Percentiles rank a stretch among this genome's conserved stretches.
These are phyloP conservation scores for Zygosaccharomyces pseudorouxii DNA, from an alignment of 805 yeast species.

Conservation along the genomic window DNA sequence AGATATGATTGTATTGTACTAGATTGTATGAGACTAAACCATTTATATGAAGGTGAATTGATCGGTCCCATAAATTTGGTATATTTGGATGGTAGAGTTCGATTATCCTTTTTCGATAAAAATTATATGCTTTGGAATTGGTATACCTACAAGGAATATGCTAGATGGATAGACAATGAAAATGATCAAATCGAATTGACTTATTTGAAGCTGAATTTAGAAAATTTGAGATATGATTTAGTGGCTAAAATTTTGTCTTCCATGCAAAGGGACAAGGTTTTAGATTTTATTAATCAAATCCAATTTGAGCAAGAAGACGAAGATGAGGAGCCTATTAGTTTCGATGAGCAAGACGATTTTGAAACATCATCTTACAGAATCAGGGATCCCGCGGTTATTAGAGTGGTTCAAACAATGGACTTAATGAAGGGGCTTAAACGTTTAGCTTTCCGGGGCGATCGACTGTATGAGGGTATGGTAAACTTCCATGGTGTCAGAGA, in stretches of 20 bases:
- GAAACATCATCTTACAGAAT: constrained; percentile 10
- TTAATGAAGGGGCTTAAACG: constrained; percentile 21
- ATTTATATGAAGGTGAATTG: constrained; percentile 21
- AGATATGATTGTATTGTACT: constrained; percentile 30
- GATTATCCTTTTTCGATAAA: constrained; percentile 23
- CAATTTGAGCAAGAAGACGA: constrained; percentile 16
- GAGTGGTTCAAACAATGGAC: constrained; percentile 18
- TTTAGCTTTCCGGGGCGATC: constrained; percentile 19
- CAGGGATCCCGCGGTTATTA: constrained; percentile 8
- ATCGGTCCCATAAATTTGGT: constrained; percentile 27
- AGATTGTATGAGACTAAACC: constrained; percentile 29
- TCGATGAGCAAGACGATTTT: not conserved
- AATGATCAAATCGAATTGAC: constrained; percentile 8
- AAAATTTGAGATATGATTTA: constrained; percentile 7
- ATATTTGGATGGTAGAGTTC: constrained; percentile 15
- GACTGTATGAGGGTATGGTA: constrained; percentile 23
- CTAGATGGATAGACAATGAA: constrained; percentile 17
- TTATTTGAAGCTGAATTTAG: constrained; percentile 20
- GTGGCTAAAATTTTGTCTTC: constrained; percentile 8
- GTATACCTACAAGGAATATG: constrained; percentile 27
- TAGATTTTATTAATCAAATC: constrained; percentile 12
- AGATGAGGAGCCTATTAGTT: not conserved
- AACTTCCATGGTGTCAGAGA: constrained; percentile 32
- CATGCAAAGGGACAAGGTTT: constrained; percentile 13
- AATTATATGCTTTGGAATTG: constrained; percentile 28